Evolutionary conservation across 192 early-diverging fungal species (phyloP), one percentile per base, ranked within the genome.

Genomic region (Backusella mclennaniae): DNA sequence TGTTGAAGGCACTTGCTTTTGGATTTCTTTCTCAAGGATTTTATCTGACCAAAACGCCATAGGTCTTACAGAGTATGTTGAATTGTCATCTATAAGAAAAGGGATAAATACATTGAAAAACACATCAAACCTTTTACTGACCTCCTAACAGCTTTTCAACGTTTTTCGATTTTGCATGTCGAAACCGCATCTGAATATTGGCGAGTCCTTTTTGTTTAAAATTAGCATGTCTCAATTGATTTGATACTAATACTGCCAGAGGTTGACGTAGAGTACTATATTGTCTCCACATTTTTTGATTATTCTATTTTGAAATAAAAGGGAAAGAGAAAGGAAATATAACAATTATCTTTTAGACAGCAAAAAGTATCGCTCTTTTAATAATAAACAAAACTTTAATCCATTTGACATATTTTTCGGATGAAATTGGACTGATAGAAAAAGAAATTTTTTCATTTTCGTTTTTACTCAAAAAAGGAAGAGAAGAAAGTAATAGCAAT

Each of bases 1-100:
- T 59, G n/a, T 59, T 23, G 69, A 63, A 11, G 67, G 36, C 21
- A 31, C 35, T 9, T 12, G 26, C 44, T 76, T 80, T 23, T 73
- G 66, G 8, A 68, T 80, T 23, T 80, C 79, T n/a, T 42, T 33
- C 31, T 76, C 73, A 5, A 75, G 35, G 7, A 85, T 49, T 29
- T 81, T 82, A 72, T 85, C 84, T 68, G 83, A 81, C 84, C 84
- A 85, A 19, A 83, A 83, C 0, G 74, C 71, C 4, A 85, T 59
- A 52, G 84, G 84, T 12, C 77, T 73, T 23, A 85, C 84, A 46
- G 82, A 83, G 42, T 73, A 83, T 1, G 71, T 66, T 67, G n/a
- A 21, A 12, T 59, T 12, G 26, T 81, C 59, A 11, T 74, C 73
- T 74, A 63, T 23, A 73, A 17, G 6, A 19, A 35, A 29, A 72